Evolutionary conservation across 2,329 filamentous ascomycete genomes (phyloP).

Genomic region (Basipetospora sp.): DNA sequence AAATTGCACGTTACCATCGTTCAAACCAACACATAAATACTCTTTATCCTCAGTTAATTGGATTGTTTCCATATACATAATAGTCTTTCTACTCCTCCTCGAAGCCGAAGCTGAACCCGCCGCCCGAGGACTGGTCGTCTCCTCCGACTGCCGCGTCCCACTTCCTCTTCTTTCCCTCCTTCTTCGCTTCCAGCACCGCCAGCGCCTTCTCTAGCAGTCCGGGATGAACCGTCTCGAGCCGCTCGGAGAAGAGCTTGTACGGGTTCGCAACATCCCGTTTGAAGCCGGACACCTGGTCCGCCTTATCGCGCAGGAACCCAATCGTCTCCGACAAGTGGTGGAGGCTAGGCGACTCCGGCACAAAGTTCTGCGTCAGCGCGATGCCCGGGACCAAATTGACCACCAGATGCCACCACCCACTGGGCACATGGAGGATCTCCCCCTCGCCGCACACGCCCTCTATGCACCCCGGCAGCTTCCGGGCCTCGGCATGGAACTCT

Average conservation of each 20-base stretch:
- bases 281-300: constrained; percentile 81
- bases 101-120: constrained; percentile 42
- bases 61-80: constrained; percentile 19
- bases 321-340: constrained; percentile 58
- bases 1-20: too few species aligned
- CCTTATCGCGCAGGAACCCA: constrained; percentile 65
- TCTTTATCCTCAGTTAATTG: constrained; percentile 4
- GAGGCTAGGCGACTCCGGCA: constrained; percentile 45
- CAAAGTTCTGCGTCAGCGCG: constrained; percentile 90
- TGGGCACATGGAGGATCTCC: constrained; percentile 83
- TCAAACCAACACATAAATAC: neutral
- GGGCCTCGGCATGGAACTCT: constrained; percentile 72
- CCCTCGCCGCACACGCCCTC: constrained; percentile 75
- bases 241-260: constrained; percentile 58
- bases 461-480: constrained; percentile 57
- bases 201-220: constrained; percentile 53
- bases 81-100: too few species aligned
- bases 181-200: constrained; percentile 46
- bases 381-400: constrained; percentile 75
- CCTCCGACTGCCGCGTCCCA: constrained; percentile 62
- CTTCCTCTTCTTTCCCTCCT: constrained; percentile 56
- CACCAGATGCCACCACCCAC: constrained; percentile 93
- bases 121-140: constrained; percentile 19
- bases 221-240: constrained; percentile 48
- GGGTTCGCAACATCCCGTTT: constrained; percentile 54